A percentile compares a stretch with the other conserved stretches of the same genome.
Evolutionary conservation across 164 flowering plant species (phyloP).

Genomic region (Tetrastigma voinierianum): DNA sequence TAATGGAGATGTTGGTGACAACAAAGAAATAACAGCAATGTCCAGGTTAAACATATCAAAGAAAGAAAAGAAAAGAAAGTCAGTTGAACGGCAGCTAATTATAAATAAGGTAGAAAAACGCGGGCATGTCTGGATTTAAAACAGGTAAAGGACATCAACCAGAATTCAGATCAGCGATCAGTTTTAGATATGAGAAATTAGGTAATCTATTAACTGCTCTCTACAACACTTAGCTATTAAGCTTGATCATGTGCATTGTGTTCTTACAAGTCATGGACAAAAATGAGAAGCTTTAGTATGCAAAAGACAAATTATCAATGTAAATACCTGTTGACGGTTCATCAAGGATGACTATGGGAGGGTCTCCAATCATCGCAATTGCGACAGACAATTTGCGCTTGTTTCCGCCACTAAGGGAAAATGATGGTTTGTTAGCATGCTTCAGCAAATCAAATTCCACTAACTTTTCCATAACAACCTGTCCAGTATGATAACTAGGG

Average conservation of each 20-base stretch:
- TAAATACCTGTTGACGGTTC: slow-evolving; percentile 94
- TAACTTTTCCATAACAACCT: slow-evolving; percentile 87
- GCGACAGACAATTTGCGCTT: slow-evolving; percentile 96
- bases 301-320: not conserved
- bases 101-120: too few relatives aligned
- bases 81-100: too few relatives aligned
- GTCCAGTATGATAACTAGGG: slow-evolving; percentile 16
- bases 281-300: not conserved
- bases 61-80: too few relatives aligned
- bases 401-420: slow-evolving; percentile 93
- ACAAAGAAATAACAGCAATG: too few relatives aligned
- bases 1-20: too few relatives aligned
- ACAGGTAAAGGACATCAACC: too few relatives aligned
- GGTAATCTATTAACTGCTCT: too few relatives aligned
- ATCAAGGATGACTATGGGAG: slow-evolving; percentile 95
- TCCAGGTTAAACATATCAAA: too few relatives aligned
- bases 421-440: slow-evolving; percentile 86
- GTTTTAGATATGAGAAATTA: too few relatives aligned
- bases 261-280: not conserved
- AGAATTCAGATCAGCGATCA: too few relatives aligned
- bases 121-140: too few relatives aligned
- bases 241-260: not conserved
- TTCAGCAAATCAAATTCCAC: slow-evolving; percentile 88
- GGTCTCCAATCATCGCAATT: slow-evolving; percentile 98
- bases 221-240: too few relatives aligned